Evolutionary conservation across 768 basidiomycete species (phyloP), one percentile per base, ranked within the genome.

Genomic region (Exidia glandulosa): DNA sequence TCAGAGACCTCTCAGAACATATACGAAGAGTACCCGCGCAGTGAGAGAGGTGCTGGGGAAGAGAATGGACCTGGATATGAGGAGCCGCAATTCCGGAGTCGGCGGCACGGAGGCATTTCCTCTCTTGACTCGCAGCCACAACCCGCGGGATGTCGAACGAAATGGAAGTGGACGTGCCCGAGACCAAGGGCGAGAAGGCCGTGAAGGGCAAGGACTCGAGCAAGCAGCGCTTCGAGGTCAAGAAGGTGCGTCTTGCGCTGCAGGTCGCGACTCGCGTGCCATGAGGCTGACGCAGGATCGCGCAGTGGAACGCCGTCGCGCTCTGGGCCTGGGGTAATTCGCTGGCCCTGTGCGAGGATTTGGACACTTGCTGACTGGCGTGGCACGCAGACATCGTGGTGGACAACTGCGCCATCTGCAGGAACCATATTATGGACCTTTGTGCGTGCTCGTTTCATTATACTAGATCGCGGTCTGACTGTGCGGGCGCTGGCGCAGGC

Each of bases 391-490:
- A 98, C 71, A 97, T 98, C 69, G 94, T 96, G 62, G 95, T 97
- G 60, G 95, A 98, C 75, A 99, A 97, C 75, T 98, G 96, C 68
- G 96, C 96, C 57, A 99, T 99, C 77, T 99, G 96, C 81, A 85
- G 94, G 73, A 97, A 97, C 72, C 95, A 99, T 70, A 98, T 99
- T 77, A 99, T 99, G 96, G 96, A 99, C 73, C 87, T 98, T 50
- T 99, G 96, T 98, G 67, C 67, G 89, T 76, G 12, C 41, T 2
- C 45, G 37, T 16, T 41, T 56, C 32, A 9, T 34, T 57, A 31
- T 34, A 50, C 32, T 50, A 23, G 34, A 27, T n/a, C n/a, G 55
- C 27, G 31, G 55, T 27, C 45, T 59, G 30, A 32, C n/a, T 34
- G 31, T 37, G 54, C 56, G 65, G 25, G 58, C 60, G 41, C 41